Evolutionary conservation across 1,139 yeast genomes (phyloP), one percentile per base, ranked within the genome.

Genomic region (Candida sp.): DNA sequence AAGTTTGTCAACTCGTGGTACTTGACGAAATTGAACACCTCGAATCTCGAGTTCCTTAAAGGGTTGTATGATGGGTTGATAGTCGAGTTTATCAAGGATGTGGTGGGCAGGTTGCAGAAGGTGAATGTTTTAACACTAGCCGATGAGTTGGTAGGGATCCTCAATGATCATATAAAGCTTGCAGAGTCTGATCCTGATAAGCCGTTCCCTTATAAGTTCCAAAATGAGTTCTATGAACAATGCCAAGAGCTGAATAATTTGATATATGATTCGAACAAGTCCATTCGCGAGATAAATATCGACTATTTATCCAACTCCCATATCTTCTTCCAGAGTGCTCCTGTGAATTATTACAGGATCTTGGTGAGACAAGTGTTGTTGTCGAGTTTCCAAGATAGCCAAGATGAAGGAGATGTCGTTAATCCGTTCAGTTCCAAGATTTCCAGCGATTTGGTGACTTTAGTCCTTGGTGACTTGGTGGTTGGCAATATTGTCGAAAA

Each of bases 1-100:
- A 65, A 68, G 38, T 77, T 65, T 52, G 69, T 77, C 25, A 63
- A 66, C 49, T 65, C 76, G 44, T 77, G 82, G 82, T 77, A 75
- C 56, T 59, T 69, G 41, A 55, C 52, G 33, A 75, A 73, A 54
- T 61, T 77, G 23, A 74, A 75, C 50, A 75, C 81, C 2, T 73
- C 72, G 44, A 73, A 74, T 54, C 51, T 63, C 47, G 76, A 70
- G 39, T 75, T 77, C 56, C 51, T 75, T 22, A 63, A 56, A 42
- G 51, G 52, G 22, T 65, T 75, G n/a, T 75, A 76, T 56, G 42
- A 38, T 26, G 58, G 55, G 37, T 53, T 68, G 5, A 54, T 77
- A 44, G 63, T 75, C 52, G 72, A 63, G 30, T 59, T 75, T 40
- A 62, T 71, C 3, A 58, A 58, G 35, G 72, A 67, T 49, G 46